These are phyloP conservation scores for Colletotrichum orchidophilum DNA, from an alignment of 2,329 filamentous ascomycete species.

Conservation along the genomic window DNA sequence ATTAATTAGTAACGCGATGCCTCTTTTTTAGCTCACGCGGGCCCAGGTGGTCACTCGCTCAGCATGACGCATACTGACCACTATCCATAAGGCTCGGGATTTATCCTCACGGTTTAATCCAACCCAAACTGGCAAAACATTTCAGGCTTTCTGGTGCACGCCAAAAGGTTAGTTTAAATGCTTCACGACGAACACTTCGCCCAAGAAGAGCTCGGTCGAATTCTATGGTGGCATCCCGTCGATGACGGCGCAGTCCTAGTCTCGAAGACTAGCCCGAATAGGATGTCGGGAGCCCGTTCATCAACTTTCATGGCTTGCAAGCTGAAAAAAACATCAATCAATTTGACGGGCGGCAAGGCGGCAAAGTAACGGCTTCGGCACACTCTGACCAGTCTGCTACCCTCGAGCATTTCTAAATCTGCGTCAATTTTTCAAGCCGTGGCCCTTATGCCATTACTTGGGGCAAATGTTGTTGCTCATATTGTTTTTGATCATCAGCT, in stretches of 20 bases:
- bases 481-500: background rate
- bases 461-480: slow-evolving; percentile 21
- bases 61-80: slow-evolving; percentile 21
- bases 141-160: background rate
- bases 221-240: slow-evolving; percentile 5
- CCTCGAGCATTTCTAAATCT: background rate
- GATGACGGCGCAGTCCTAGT: slow-evolving; percentile 7
- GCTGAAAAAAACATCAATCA: background rate
- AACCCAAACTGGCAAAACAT: background rate
- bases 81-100: slow-evolving; percentile 4
- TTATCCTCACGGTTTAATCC: background rate
- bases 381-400: background rate
- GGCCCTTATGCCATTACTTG: slow-evolving; percentile 22
- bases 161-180: slow-evolving; percentile 8
- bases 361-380: slow-evolving; percentile 1
- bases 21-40: slow-evolving; percentile 5
- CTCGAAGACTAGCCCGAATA: background rate
- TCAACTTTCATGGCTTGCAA: slow-evolving; percentile 6
- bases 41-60: background rate
- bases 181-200: slow-evolving; percentile 24
- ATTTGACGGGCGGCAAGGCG: slow-evolving; percentile 1
- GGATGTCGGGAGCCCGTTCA: background rate
- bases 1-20: slow-evolving; percentile 22
- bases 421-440: background rate
- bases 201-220: slow-evolving; percentile 18